Evolutionary conservation across 257 asterid species (phyloP), one percentile per base, ranked within the genome.

Genomic region (Nicotiana attenuata): DNA sequence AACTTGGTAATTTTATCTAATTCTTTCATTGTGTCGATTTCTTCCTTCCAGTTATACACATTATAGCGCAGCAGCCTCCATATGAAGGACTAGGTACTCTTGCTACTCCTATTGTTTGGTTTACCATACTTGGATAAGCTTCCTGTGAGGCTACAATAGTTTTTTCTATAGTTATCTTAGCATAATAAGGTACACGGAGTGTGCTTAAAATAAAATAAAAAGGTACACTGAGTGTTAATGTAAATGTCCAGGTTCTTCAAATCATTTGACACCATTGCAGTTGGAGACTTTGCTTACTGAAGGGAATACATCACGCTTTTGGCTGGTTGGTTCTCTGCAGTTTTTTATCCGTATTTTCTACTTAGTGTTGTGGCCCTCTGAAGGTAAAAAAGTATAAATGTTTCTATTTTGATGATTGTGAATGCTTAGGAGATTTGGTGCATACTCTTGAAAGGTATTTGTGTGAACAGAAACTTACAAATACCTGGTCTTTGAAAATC

Each of bases 251-350:
- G 99, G 98, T 81, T 83, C 92, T 14, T 85, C 92, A 80, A 91
- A 85, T 88, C 97, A 87, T 64, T 86, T 94, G 90, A 96, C 98
- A 57, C 99, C 99, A 15, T 89, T 96, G 84, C 97, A 92, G 84
- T 81, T 96, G 90, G 99, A 96, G 88, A 81, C 91, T 71, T 80
- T 94, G 92, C 97, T 96, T 84, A 90, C 98, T 82, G 99, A 96
- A 86, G 95, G 93, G 88, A 94, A 83, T 86, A 82, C 91, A 1
- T 88, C 99, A 83, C 93, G 88, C 88, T 92, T 80, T 87, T 94
- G 97, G 98, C 91, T 96, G 99, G 99, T 96, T 85, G 90, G 97
- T 94, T 87, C 69, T 90, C 87, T 88, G 80, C 81, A 80, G 87
- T 86, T 81, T 47, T 31, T 50, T 47, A 11, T 41, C 7, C 14